Percentiles rank a stretch among this genome's conserved stretches.
Evolutionary conservation across 2,329 filamentous ascomycete genomes (phyloP).

Genomic region (Stemphylium beticola): DNA sequence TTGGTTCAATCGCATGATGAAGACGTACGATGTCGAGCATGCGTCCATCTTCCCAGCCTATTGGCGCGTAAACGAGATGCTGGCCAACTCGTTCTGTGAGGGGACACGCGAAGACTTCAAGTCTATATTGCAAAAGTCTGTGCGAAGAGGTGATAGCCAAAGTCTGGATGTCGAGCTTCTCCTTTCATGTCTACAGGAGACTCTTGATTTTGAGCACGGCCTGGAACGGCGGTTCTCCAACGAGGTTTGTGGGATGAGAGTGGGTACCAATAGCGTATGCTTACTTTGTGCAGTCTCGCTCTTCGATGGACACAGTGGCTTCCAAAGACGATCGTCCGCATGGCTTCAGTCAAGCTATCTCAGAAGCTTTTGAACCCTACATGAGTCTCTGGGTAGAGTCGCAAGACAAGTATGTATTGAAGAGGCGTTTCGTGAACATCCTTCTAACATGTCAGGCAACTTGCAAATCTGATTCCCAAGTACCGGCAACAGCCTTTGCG

Average conservation of each 20-base stretch:
- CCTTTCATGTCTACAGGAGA: constrained; percentile 89
- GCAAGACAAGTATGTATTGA: constrained; percentile 70
- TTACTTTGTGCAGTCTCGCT: constrained; percentile 62
- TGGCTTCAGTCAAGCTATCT: constrained; percentile 88
- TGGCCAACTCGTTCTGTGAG: constrained; percentile 93
- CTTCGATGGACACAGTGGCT: constrained; percentile 87
- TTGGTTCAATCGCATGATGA: constrained; percentile 96
- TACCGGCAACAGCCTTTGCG: constrained; percentile 84
- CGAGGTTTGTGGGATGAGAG: constrained; percentile 45
- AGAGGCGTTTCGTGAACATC: neutral
- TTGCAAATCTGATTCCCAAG: constrained; percentile 82
- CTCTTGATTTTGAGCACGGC: constrained; percentile 93
- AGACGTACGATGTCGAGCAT: constrained; percentile 94
- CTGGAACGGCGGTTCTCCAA: constrained; percentile 83
- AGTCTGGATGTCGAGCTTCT: constrained; percentile 89
- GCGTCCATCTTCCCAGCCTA: constrained; percentile 81
- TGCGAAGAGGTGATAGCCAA: constrained; percentile 76
- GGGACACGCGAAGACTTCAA: constrained; percentile 96
- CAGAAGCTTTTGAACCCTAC: constrained; percentile 96
- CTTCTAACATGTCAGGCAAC: constrained; percentile 57
- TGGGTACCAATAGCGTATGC: constrained; percentile 3
- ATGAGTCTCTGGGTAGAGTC: constrained; percentile 96
- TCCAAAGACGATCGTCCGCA: constrained; percentile 77
- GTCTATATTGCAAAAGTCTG: constrained; percentile 85
- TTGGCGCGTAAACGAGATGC: constrained; percentile 89